These are phyloP conservation scores for Cladosporium austrohemisphaericum DNA, from an alignment of 2,329 filamentous ascomycete species.

Conservation along the genomic window DNA sequence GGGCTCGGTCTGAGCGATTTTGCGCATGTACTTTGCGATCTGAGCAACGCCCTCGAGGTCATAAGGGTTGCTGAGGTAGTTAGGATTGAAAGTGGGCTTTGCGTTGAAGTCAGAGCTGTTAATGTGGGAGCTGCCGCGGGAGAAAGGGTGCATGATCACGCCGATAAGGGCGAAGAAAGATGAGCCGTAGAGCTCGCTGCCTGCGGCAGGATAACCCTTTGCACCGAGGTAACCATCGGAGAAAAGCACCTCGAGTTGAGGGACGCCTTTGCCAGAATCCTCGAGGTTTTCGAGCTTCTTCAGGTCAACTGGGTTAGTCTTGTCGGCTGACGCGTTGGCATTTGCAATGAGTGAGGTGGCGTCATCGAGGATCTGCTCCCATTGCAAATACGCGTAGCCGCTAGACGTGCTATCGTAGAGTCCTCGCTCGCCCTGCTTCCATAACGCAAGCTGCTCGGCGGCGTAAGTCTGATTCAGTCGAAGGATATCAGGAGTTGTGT, in stretches of 20 bases:
- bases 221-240: conserved; percentile 45
- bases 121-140: conserved; percentile 28
- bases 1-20: conserved; percentile 40
- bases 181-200: conserved; percentile 31
- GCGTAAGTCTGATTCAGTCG: conserved; percentile 30
- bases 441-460: conserved; percentile 40
- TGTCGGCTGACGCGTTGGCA: conserved; percentile 33
- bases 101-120: conserved; percentile 18
- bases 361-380: conserved; percentile 37
- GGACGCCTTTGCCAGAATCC: conserved; percentile 32
- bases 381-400: conserved; percentile 43
- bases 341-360: conserved; percentile 29
- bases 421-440: conserved; percentile 31
- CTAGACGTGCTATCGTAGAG: conserved; percentile 41
- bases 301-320: conserved; percentile 32
- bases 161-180: conserved; percentile 35
- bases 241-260: conserved; percentile 45
- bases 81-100: conserved; percentile 28
- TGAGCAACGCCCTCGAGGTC: conserved; percentile 26
- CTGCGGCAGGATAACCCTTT: conserved; percentile 35
- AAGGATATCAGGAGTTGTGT: conserved; percentile 33
- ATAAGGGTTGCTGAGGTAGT: conserved; percentile 27
- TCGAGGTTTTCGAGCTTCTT: conserved; percentile 42
- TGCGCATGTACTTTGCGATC: conserved; percentile 32
- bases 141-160: conserved; percentile 33